Conservation (phyloP, 768 basidiomycete genomes). For the Panellus pusillus region DNA sequence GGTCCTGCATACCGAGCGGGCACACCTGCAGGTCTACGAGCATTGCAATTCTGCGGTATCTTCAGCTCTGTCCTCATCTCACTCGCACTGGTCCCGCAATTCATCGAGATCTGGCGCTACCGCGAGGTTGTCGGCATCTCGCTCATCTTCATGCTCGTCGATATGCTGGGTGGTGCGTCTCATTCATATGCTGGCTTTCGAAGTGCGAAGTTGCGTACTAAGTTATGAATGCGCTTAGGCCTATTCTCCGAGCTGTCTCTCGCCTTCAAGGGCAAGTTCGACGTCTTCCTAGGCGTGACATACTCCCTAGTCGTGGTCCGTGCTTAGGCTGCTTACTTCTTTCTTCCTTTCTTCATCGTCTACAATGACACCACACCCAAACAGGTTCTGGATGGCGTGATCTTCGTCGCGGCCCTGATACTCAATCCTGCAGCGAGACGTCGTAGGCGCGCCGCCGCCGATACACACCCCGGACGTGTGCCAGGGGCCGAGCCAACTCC, state of each 20-base stretch:
- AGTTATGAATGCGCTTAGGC: neutral
- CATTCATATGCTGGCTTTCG: neutral
- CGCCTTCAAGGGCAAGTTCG: constrained; percentile 60
- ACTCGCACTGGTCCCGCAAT: constrained; percentile 56
- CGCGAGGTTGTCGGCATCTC: constrained; percentile 67
- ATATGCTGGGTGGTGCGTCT: constrained; percentile 55
- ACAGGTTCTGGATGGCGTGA: constrained; percentile 59
- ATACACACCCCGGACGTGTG: no score
- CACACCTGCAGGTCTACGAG: constrained; percentile 22
- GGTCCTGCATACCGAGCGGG: constrained; percentile 40
- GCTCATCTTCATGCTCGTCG: constrained; percentile 65
- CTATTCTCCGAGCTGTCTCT: constrained; percentile 68
- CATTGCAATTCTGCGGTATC: constrained; percentile 58
- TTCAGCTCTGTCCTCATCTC: constrained; percentile 57
- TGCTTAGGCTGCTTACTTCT: constrained; percentile 4
- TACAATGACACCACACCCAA: neutral
- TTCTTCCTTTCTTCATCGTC: neutral
- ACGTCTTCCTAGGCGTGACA: constrained; percentile 57
- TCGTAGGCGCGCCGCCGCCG: neutral
- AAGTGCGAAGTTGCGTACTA: neutral
- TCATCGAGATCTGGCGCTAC: constrained; percentile 69
- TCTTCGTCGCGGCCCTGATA: constrained; percentile 61
- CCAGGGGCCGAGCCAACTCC: no score
- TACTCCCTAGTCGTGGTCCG: constrained; percentile 63
- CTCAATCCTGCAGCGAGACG: constrained; percentile 55